These are phyloP conservation scores for Candida sphagnicola DNA, from an alignment of 805 yeast species.

Conservation along the genomic window DNA sequence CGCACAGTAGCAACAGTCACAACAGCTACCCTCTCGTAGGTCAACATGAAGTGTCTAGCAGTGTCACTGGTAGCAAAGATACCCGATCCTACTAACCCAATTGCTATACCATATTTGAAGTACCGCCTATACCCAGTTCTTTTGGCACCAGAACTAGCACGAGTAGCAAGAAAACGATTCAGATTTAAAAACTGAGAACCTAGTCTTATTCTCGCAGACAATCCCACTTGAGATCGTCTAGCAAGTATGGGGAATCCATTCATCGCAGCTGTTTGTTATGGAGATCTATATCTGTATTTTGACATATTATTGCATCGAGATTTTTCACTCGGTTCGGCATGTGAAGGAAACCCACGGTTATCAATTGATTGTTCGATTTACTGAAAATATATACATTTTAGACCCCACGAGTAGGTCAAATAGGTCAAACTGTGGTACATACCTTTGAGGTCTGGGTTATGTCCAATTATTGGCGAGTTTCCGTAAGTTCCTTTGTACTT, in stretches of 20 bases:
- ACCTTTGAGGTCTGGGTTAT: no score
- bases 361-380: no score
- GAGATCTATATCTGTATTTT: no score
- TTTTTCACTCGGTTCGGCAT: neutral
- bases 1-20: constrained; percentile 65
- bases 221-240: neutral
- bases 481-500: no score
- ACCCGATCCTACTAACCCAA: constrained; percentile 24
- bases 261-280: no score
- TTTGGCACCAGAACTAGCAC: neutral
- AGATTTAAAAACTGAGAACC: neutral
- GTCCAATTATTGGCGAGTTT: no score
- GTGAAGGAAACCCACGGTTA: neutral
- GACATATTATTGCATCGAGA: no score
- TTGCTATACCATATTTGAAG: constrained; percentile 23
- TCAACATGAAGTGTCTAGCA: constrained; percentile 29
- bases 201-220: neutral
- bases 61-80: constrained; percentile 35
- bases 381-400: neutral
- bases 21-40: constrained; percentile 52
- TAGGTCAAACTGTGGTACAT: no score
- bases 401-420: no score
- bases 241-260: neutral
- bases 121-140: constrained; percentile 6
- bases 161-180: neutral